A percentile compares a stretch with the other conserved stretches of the same genome.
Conservation (phyloP, 73 alveolate species). For the Symbiodinium natans region DNA sequence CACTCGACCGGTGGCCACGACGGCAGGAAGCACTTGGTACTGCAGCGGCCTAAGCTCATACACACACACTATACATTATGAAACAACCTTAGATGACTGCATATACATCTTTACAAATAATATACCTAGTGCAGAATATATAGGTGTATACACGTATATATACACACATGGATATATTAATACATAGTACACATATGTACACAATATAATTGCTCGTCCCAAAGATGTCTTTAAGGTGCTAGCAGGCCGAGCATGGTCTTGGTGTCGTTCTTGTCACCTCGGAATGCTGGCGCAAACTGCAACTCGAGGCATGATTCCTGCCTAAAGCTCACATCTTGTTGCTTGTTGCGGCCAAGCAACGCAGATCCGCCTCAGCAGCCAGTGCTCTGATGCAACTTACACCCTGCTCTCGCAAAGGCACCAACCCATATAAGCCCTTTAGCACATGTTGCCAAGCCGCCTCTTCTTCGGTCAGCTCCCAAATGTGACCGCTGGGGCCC, state of each 20-base stretch:
- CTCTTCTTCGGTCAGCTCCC: slow-evolving; percentile 13
- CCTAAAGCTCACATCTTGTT: too few relatives aligned
- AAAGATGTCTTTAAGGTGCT: not conserved
- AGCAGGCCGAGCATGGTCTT: slow-evolving; percentile 48
- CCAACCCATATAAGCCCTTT: too few relatives aligned
- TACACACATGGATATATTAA: too few relatives aligned
- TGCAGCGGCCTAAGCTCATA: slow-evolving; percentile 36
- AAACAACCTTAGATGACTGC: too few relatives aligned
- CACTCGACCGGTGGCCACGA: slow-evolving; percentile 61
- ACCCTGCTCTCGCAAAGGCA: not conserved
- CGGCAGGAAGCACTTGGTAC: slow-evolving; percentile 74
- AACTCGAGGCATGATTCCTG: too few relatives aligned
- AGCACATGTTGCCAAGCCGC: too few relatives aligned
- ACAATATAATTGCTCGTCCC: too few relatives aligned
- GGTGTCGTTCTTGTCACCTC: slow-evolving; percentile 41
- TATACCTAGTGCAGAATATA: too few relatives aligned
- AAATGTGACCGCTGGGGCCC: not conserved
- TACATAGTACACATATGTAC: too few relatives aligned
- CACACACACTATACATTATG: not conserved
- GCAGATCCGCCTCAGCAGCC: not conserved
- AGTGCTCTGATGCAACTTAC: not conserved
- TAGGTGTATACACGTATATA: too few relatives aligned
- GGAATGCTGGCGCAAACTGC: not conserved
- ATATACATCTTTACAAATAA: too few relatives aligned
- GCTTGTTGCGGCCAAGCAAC: not conserved